phyloP scores from a whole-genome alignment of 1,284 basidiomycete species.

The Vanrija sp. region DNA sequence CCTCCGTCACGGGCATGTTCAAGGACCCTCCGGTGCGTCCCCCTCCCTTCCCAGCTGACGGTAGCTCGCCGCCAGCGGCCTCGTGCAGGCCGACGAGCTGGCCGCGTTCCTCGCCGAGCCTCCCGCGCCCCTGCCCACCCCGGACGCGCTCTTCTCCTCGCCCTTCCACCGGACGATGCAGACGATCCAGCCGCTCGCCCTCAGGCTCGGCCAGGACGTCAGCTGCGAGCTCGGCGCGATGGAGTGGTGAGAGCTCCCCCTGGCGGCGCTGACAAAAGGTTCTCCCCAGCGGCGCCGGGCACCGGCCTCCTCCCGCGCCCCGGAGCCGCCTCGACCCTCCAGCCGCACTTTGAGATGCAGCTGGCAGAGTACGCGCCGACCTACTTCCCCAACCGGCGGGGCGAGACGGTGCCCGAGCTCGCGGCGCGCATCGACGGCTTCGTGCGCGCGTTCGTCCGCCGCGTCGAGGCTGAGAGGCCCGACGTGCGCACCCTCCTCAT shows the following conservation, averaged over 20 bases:
- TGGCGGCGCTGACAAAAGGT: conserved; percentile 5
- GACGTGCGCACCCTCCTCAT: conserved; percentile 37
- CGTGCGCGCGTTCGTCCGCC: conserved; percentile 6
- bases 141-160: conserved; percentile 17
- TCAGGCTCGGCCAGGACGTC: conserved; percentile 31
- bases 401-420: conserved; percentile 42
- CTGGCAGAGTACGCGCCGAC: conserved; percentile 32
- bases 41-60: not conserved
- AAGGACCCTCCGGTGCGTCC: conserved; percentile 40
- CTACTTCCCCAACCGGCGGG: conserved; percentile 37
- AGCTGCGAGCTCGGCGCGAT: conserved; percentile 45
- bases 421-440: conserved; percentile 18
- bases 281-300: conserved; percentile 11
- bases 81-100: conserved; percentile 27
- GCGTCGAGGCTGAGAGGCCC: conserved; percentile 20
- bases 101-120: conserved; percentile 1
- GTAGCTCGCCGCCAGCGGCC: conserved; percentile 43
- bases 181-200: conserved; percentile 37
- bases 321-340: conserved; percentile 18
- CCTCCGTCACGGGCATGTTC: conserved; percentile 36
- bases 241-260: conserved; percentile 46
- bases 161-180: conserved; percentile 49
- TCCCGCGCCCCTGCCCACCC: conserved; percentile 10
- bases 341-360: conserved; percentile 16
- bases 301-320: conserved; percentile 27